These are phyloP conservation scores for Mucor irregularis DNA, from an alignment of 371 early-diverging fungal genomes.

Conservation along the genomic window DNA sequence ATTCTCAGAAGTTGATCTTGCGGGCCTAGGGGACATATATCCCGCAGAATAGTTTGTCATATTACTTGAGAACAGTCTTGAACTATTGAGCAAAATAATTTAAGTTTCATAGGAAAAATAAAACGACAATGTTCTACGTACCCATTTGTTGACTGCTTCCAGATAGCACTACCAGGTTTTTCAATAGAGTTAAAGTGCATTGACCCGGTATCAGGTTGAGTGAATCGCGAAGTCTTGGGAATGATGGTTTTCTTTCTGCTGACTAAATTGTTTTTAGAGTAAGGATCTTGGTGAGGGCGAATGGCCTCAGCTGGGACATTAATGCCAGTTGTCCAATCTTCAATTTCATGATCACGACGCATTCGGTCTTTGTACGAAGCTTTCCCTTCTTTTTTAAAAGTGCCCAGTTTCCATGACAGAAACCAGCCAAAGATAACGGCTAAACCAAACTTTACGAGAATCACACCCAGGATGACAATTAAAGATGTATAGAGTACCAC, in stretches of 20 bases:
- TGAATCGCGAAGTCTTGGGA: conserved; percentile 30
- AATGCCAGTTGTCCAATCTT: conserved; percentile 57
- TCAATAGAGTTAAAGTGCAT: conserved; percentile 26
- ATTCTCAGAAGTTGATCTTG: conserved; percentile 18
- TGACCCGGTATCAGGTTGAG: conserved; percentile 30
- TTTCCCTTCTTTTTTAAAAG: conserved; percentile 32
- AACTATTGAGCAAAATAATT: conserved; percentile 2
- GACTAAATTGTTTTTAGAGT: neutral
- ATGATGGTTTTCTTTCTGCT: conserved; percentile 17
- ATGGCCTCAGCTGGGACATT: conserved; percentile 44
- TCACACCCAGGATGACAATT: conserved; percentile 59
- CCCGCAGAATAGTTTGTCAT: neutral
- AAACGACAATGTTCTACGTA: neutral
- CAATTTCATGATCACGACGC: conserved; percentile 55
- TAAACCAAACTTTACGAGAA: conserved; percentile 66
- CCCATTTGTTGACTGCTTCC: conserved; percentile 21
- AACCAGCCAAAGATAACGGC: conserved; percentile 71
- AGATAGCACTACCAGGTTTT: conserved; percentile 15
- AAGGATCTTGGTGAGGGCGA: conserved; percentile 8
- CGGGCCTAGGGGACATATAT: conserved; percentile 17
- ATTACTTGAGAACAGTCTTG: conserved; percentile 7
- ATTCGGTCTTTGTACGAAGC: conserved; percentile 45
- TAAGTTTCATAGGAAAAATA: neutral
- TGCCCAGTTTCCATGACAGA: conserved; percentile 47
- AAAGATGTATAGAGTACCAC: conserved; percentile 55